Evolutionary conservation across 2,329 filamentous ascomycete genomes (phyloP).

Genomic region (Trichoderma koningii): DNA sequence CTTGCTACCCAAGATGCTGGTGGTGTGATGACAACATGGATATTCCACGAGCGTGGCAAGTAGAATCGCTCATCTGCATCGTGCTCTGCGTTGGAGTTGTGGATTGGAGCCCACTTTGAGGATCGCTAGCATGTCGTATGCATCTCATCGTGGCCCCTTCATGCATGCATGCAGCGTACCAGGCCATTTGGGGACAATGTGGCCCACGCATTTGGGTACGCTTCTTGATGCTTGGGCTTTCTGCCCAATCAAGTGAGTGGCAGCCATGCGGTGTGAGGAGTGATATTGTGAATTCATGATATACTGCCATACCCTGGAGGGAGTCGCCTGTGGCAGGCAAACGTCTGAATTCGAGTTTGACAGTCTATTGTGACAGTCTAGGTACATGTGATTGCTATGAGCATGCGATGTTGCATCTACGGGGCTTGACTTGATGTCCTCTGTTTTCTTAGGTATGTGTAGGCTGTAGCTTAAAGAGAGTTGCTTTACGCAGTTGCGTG

Average conservation of each 20-base stretch:
- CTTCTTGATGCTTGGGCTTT: not conserved
- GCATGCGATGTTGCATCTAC: not conserved
- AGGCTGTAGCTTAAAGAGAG: too few species aligned
- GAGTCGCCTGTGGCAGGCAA: conserved; percentile 22
- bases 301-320: too few species aligned
- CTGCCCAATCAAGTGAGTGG: not conserved
- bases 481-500: too few species aligned
- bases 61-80: too few species aligned
- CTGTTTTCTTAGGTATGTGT: too few species aligned
- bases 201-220: not conserved
- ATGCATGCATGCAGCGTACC: not conserved
- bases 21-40: not conserved
- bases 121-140: not conserved
- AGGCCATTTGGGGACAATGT: not conserved
- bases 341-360: not conserved
- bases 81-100: too few species aligned
- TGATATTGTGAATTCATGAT: too few species aligned
- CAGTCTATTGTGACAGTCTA: not conserved
- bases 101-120: too few species aligned
- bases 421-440: too few species aligned
- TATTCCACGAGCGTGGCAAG: too few species aligned
- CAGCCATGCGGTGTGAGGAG: not conserved
- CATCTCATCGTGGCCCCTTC: not conserved
- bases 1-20: not conserved
- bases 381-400: not conserved